phyloP scores from a whole-genome alignment of 768 basidiomycete genomes.

The Podaxis sp. region DNA sequence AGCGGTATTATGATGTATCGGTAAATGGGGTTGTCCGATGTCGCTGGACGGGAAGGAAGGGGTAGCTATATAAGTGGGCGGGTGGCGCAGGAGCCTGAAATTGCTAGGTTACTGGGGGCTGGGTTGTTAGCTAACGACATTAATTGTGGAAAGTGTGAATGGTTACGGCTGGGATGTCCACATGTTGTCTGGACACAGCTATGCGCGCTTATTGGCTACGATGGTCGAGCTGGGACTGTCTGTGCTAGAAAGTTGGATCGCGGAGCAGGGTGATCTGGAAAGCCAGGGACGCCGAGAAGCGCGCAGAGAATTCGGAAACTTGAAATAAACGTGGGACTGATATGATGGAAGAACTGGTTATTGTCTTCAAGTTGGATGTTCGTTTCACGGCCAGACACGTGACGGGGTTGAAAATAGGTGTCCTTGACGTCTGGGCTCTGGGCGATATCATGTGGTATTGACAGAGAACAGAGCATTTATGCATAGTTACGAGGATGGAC shows the following conservation, averaged over 20 bases:
- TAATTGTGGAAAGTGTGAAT: too few species aligned
- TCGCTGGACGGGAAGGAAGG: neutral
- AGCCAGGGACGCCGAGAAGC: neutral
- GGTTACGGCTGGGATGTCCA: neutral
- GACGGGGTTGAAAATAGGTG: too few species aligned
- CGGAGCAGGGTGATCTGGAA: neutral
- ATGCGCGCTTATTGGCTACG: too few species aligned
- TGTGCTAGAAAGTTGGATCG: too few species aligned
- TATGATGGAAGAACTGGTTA: neutral
- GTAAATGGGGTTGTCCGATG: neutral
- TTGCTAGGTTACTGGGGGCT: neutral
- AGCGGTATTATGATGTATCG: neutral
- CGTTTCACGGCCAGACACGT: too few species aligned
- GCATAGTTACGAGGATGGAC: neutral
- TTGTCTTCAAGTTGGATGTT: neutral
- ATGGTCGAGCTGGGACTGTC: neutral
- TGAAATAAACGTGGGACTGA: neutral
- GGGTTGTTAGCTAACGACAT: neutral
- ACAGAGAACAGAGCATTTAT: too few species aligned
- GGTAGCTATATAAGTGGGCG: neutral
- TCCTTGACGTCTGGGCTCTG: too few species aligned
- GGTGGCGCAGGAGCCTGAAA: neutral
- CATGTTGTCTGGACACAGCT: too few species aligned
- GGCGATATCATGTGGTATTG: too few species aligned
- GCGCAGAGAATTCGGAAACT: neutral